Percentiles rank a stretch among this genome's conserved stretches.
Evolutionary conservation across 371 early-diverging fungal species (phyloP).

Genomic region (Mortierella sp.): DNA sequence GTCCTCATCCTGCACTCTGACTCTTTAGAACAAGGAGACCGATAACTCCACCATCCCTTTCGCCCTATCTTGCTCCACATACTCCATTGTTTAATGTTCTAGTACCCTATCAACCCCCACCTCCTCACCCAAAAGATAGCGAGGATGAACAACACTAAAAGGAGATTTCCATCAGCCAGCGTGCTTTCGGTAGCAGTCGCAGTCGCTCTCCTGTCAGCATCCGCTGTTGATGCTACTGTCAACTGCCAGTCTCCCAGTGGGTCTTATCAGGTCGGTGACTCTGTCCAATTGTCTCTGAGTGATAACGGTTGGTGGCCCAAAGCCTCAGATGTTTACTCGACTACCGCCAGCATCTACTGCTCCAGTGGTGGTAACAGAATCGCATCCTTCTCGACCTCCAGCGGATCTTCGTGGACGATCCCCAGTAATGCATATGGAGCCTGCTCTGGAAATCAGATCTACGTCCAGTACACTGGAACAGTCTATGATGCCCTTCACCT

Average conservation of each 20-base stretch:
- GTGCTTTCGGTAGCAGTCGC: slow-evolving; percentile 7
- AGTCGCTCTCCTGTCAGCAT: slow-evolving; percentile 14
- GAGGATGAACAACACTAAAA: background rate
- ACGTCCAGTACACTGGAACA: slow-evolving; percentile 24
- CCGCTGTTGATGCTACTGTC: slow-evolving; percentile 14
- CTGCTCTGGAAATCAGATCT: slow-evolving; percentile 27
- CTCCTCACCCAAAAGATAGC: background rate
- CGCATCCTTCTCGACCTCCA: slow-evolving; percentile 10
- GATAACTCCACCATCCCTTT: background rate
- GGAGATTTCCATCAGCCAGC: slow-evolving; percentile 6
- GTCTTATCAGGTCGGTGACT: slow-evolving; percentile 18
- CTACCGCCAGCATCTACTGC: slow-evolving; percentile 31
- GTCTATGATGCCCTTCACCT: slow-evolving; percentile 20
- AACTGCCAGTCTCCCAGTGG: slow-evolving; percentile 35
- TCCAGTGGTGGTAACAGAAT: slow-evolving; percentile 15
- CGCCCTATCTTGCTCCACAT: background rate
- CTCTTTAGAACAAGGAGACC: too few species aligned
- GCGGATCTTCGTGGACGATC: slow-evolving; percentile 33
- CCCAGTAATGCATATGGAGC: slow-evolving; percentile 12
- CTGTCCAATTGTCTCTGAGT: slow-evolving; percentile 12
- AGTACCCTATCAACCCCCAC: background rate
- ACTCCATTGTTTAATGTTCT: too few species aligned
- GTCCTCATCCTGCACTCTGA: background rate
- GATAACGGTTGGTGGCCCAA: slow-evolving; percentile 45
- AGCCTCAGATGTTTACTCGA: slow-evolving; percentile 19